Conservation (phyloP, 805 yeast genomes). For the Nakazawaea sp. region DNA sequence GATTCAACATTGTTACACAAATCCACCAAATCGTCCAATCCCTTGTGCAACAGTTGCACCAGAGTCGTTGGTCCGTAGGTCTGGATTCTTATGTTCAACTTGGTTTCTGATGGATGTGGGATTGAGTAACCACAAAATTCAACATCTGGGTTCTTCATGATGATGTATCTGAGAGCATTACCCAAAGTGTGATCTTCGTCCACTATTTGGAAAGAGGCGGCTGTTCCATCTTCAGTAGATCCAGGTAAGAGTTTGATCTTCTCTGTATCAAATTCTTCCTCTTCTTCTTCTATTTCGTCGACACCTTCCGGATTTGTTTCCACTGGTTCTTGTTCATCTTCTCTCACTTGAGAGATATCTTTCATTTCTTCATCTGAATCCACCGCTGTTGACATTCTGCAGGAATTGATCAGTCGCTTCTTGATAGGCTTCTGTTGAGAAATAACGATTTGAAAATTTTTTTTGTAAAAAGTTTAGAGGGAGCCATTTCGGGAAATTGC, state of each 20-base stretch:
- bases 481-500: too few relatives aligned
- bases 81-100: constrained; percentile 86
- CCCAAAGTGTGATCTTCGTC: constrained; percentile 98
- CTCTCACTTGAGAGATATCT: constrained; percentile 2
- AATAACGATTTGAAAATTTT: too few relatives aligned
- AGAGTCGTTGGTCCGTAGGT: constrained; percentile 86
- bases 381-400: constrained; percentile 3
- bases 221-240: constrained; percentile 85
- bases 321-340: background rate
- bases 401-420: background rate
- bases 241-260: constrained; percentile 75
- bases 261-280: constrained; percentile 44
- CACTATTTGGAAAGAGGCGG: constrained; percentile 87
- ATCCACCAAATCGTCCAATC: constrained; percentile 77
- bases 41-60: constrained; percentile 87
- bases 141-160: constrained; percentile 96
- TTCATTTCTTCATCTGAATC: constrained; percentile 8
- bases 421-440: too few relatives aligned
- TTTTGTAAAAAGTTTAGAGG: too few relatives aligned
- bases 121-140: constrained; percentile 98
- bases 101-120: constrained; percentile 95
- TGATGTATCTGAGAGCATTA: constrained; percentile 85
- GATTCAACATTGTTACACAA: constrained; percentile 81
- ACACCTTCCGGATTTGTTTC: constrained; percentile 1
- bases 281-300: constrained; percentile 25